These are phyloP conservation scores for Sarocladium oryzae DNA, from an alignment of 2,329 filamentous ascomycete genomes.

Conservation along the genomic window DNA sequence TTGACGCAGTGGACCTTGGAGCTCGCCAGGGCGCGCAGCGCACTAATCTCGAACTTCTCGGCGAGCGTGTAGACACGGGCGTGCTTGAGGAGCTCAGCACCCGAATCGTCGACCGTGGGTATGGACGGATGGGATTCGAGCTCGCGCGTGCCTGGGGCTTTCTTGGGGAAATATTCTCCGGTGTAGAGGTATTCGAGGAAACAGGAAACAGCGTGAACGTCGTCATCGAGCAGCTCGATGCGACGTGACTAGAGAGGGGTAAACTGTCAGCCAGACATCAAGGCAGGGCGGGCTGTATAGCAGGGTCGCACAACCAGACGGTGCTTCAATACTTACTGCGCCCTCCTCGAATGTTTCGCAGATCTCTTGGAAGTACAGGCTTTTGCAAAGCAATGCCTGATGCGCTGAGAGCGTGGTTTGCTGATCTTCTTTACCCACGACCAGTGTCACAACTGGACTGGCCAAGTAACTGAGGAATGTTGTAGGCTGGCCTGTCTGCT, in stretches of 20 bases:
- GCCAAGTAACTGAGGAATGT: conserved; percentile 55
- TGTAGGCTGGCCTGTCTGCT: conserved; percentile 26
- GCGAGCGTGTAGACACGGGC: conserved; percentile 86
- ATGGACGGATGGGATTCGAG: conserved; percentile 63
- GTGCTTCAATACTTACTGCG: conserved; percentile 53
- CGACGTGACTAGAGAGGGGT: conserved; percentile 55
- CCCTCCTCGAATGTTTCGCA: conserved; percentile 57
- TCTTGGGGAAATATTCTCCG: conserved; percentile 62
- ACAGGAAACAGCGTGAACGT: conserved; percentile 28
- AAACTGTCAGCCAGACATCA: too few species aligned
- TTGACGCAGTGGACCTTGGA: conserved; percentile 90
- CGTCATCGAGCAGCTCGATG: conserved; percentile 52
- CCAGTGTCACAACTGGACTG: conserved; percentile 62
- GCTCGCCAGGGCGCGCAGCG: conserved; percentile 70
- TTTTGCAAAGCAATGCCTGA: conserved; percentile 66
- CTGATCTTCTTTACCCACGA: conserved; percentile 53
- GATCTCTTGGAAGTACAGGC: conserved; percentile 64
- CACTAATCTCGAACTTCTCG: conserved; percentile 63
- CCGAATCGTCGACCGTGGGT: conserved; percentile 66
- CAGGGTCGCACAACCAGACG: too few species aligned
- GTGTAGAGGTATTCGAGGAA: conserved; percentile 37
- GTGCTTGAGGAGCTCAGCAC: conserved; percentile 78
- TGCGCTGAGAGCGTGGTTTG: conserved; percentile 68
- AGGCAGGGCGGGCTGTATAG: too few species aligned
- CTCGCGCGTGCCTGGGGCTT: conserved; percentile 53